Conservation (phyloP, 2,329 filamentous ascomycete genomes). For the Camillea tinctor region DNA sequence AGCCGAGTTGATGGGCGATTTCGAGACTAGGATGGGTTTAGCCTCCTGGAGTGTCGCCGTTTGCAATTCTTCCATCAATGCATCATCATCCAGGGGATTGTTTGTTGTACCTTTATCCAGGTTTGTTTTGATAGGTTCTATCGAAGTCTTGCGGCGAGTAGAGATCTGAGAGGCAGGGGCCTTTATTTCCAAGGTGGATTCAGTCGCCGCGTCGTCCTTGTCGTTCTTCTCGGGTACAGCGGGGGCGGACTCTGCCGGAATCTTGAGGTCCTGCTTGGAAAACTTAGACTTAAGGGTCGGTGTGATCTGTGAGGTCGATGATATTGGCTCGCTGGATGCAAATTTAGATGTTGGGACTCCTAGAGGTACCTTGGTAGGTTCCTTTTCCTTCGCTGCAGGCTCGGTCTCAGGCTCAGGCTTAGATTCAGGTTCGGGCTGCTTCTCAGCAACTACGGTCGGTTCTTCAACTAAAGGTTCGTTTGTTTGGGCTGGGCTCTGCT, state of each 20-base stretch:
- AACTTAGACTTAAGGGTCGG: constrained; percentile 43
- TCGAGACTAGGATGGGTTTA: constrained; percentile 74
- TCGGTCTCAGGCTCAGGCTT: constrained; percentile 1
- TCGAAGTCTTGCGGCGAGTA: constrained; percentile 35
- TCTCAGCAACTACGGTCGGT: constrained; percentile 14
- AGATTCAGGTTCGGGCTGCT: constrained; percentile 2
- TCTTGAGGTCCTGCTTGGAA: constrained; percentile 38
- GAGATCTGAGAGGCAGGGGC: constrained; percentile 29
- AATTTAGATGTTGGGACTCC: constrained; percentile 29
- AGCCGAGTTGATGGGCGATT: constrained; percentile 75
- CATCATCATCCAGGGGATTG: constrained; percentile 67
- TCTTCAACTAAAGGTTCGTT: constrained; percentile 12
- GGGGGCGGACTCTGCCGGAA: constrained; percentile 23
- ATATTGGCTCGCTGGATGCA: constrained; percentile 25
- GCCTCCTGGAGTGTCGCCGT: constrained; percentile 80
- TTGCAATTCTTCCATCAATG: constrained; percentile 80
- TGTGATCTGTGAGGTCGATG: constrained; percentile 24
- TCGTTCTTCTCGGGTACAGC: constrained; percentile 10
- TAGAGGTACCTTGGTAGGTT: constrained; percentile 21
- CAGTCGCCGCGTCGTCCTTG: constrained; percentile 15
- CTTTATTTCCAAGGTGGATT: constrained; percentile 11
- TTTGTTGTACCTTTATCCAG: constrained; percentile 37
- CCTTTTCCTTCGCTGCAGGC: constrained; percentile 14
- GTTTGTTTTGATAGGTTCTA: constrained; percentile 58
- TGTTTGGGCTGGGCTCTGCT: constrained; percentile 16